A percentile compares a stretch with the other conserved stretches of the same genome.
phyloP scores from a whole-genome alignment of 2,329 filamentous ascomycete genomes.

The Exophiala dermatitidis region DNA sequence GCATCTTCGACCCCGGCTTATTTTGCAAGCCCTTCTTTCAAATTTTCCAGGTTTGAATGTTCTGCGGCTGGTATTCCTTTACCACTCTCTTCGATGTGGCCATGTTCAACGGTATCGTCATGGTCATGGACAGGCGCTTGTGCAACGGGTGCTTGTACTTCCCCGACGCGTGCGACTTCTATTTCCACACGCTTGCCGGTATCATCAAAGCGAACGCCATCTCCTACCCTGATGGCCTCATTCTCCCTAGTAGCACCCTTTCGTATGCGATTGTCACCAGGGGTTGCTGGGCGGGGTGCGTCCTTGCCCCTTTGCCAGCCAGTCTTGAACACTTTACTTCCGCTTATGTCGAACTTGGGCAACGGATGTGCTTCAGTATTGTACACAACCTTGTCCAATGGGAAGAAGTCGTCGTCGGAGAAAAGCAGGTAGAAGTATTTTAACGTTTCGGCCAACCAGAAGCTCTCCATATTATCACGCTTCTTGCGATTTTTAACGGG shows the following conservation, averaged over 20 bases:
- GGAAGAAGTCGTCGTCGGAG: conserved; percentile 48
- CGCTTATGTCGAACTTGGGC: conserved; percentile 71
- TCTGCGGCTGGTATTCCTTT: not conserved
- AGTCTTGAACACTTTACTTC: conserved; percentile 62
- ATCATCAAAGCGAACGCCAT: conserved; percentile 11
- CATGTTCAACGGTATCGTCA: conserved; percentile 11
- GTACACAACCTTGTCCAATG: conserved; percentile 74
- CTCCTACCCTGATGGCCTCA: conserved; percentile 3
- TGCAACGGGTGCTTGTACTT: not conserved
- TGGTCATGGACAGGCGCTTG: conserved; percentile 8
- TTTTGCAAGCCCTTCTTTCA: not conserved
- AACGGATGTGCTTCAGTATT: conserved; percentile 95
- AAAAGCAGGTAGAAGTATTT: conserved; percentile 98
- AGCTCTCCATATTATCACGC: conserved; percentile 93
- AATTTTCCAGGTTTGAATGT: conserved; percentile 5
- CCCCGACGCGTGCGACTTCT: not conserved
- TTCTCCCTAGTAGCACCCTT: conserved; percentile 1
- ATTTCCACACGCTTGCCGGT: conserved; percentile 6
- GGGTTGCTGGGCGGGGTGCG: not conserved
- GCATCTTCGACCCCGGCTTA: not conserved
- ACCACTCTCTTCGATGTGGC: conserved; percentile 9
- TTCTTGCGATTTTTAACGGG: conserved; percentile 17
- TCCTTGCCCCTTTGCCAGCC: conserved; percentile 54
- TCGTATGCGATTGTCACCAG: not conserved
- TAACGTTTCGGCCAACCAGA: conserved; percentile 96